Percentiles rank a stretch among this genome's conserved stretches.
phyloP scores from a whole-genome alignment of 2,329 filamentous ascomycete species.

The Coniella vitis region DNA sequence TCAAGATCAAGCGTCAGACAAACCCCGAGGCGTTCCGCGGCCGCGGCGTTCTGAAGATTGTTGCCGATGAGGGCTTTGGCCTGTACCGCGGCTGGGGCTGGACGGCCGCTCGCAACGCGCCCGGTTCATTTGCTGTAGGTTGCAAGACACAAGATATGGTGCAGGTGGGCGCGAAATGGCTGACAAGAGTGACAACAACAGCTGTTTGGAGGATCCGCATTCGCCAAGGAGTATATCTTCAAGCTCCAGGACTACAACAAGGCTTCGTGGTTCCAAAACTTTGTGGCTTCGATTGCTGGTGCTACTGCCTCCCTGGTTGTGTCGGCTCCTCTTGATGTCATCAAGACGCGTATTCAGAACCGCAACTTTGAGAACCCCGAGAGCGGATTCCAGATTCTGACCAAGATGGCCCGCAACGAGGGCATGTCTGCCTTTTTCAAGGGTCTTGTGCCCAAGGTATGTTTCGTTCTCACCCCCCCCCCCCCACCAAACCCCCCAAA shows the following conservation, averaged over 20 bases:
- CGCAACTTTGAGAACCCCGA: constrained; percentile 98
- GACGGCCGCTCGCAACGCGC: constrained; percentile 95
- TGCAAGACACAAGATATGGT: constrained; percentile 38
- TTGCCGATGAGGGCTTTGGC: constrained; percentile 89
- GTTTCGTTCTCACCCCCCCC: constrained; percentile 20
- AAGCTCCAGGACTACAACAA: constrained; percentile 89
- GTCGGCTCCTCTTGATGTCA: constrained; percentile 92
- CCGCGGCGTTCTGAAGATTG: constrained; percentile 81
- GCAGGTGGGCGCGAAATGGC: not conserved
- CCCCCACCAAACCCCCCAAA: no score
- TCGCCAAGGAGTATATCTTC: constrained; percentile 95
- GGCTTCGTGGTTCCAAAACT: constrained; percentile 92
- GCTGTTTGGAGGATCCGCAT: constrained; percentile 93
- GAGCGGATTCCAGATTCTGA: constrained; percentile 83
- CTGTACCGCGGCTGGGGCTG: constrained; percentile 95
- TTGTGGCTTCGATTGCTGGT: constrained; percentile 90
- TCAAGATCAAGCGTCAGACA: constrained; percentile 99
- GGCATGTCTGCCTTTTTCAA: constrained; percentile 90
- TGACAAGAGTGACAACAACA: constrained; percentile 31
- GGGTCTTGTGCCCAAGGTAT: constrained; percentile 83
- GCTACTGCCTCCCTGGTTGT: constrained; percentile 92
- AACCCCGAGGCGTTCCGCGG: constrained; percentile 98
- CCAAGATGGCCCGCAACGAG: constrained; percentile 90
- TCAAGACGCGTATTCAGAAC: constrained; percentile 98
- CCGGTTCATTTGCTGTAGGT: constrained; percentile 74